A percentile compares a stretch with the other conserved stretches of the same genome.
These are phyloP conservation scores for Solanum aculeatissimum DNA, from an alignment of 305 asterid genomes.

Conservation along the genomic window DNA sequence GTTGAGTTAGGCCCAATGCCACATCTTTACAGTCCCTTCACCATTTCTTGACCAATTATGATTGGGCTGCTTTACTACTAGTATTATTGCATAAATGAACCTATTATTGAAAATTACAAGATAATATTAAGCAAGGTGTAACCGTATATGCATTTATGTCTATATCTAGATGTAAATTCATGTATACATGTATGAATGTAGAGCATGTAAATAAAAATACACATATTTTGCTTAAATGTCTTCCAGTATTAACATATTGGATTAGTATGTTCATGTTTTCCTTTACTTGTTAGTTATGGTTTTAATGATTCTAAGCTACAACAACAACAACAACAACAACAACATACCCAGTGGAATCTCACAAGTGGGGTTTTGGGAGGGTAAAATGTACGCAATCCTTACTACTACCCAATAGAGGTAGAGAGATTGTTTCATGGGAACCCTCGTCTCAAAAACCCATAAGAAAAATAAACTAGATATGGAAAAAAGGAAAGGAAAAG, in stretches of 20 bases:
- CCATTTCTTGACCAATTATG: neutral
- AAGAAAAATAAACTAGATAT: too few relatives aligned
- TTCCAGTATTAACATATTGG: neutral
- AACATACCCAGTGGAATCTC: too few relatives aligned
- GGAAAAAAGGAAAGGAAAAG: too few relatives aligned
- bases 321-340: too few relatives aligned
- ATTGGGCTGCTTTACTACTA: neutral
- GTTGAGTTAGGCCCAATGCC: neutral
- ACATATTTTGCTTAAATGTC: neutral
- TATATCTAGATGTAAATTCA: neutral
- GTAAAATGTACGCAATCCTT: too few relatives aligned
- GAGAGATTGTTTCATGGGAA: too few relatives aligned
- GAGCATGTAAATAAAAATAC: neutral
- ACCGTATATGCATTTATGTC: neutral
- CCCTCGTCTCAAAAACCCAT: too few relatives aligned
- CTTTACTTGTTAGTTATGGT: neutral
- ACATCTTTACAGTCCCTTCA: neutral
- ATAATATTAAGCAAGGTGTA: neutral
- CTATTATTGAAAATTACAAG: neutral
- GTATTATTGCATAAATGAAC: neutral
- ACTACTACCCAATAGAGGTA: too few relatives aligned
- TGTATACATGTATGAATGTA: neutral
- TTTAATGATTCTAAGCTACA: neutral
- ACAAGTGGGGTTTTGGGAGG: too few relatives aligned
- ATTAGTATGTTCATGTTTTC: neutral